Conservation (phyloP, 805 yeast genomes). For the Cyberlindnera amylophila region DNA sequence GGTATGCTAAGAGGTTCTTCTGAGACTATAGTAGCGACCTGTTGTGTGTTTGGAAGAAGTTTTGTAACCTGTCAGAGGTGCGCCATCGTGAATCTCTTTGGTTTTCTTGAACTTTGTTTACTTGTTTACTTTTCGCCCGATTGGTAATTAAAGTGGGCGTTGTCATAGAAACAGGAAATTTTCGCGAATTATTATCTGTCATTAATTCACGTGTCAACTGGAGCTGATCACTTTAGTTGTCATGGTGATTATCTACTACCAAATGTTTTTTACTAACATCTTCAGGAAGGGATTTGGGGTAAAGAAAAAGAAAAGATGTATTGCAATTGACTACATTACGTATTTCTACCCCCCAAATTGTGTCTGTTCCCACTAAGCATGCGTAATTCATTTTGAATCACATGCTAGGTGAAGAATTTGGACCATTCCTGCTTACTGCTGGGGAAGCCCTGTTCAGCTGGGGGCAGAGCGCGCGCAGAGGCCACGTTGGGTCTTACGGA, state of each 20-base stretch:
- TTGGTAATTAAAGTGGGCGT: constrained; percentile 1
- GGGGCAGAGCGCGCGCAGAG: too few relatives aligned
- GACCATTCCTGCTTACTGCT: too few relatives aligned
- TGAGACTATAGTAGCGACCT: background rate
- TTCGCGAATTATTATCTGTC: background rate
- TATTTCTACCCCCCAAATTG: too few relatives aligned
- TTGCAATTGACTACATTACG: too few relatives aligned
- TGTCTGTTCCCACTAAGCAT: too few relatives aligned
- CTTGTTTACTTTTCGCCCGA: constrained; percentile 9
- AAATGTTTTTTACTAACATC: background rate
- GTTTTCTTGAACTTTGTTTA: constrained; percentile 7
- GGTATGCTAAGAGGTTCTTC: background rate
- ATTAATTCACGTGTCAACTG: background rate
- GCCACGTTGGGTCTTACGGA: too few relatives aligned
- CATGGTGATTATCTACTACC: constrained; percentile 7
- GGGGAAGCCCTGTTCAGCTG: too few relatives aligned
- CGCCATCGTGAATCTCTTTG: constrained; percentile 6
- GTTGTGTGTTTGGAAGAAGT: background rate
- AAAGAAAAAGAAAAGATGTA: too few relatives aligned
- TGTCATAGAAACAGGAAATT: constrained; percentile 2
- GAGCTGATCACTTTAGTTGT: constrained; percentile 2
- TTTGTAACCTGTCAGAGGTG: background rate
- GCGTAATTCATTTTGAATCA: too few relatives aligned
- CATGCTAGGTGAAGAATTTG: too few relatives aligned
- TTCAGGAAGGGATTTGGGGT: background rate